These are phyloP conservation scores for Meyerozyma athensensis DNA, from an alignment of 1,139 yeast species.

Conservation along the genomic window DNA sequence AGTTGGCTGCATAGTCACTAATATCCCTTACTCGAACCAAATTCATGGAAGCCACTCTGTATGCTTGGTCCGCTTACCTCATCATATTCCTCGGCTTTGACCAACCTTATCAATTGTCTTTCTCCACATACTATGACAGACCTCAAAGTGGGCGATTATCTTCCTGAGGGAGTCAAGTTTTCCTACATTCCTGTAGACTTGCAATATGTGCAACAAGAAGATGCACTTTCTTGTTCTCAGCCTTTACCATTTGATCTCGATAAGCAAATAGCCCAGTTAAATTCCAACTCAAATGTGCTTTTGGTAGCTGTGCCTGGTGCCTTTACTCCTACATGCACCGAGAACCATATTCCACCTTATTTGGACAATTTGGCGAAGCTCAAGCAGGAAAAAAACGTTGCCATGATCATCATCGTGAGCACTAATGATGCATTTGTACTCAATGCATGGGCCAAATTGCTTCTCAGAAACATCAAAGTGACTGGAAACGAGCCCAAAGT, in stretches of 20 bases:
- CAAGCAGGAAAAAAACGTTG: slow-evolving; percentile 18
- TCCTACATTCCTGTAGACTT: slow-evolving; percentile 24
- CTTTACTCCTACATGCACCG: slow-evolving; percentile 29
- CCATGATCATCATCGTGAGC: slow-evolving; percentile 19
- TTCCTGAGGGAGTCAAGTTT: slow-evolving; percentile 22
- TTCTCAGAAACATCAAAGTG: slow-evolving; percentile 15
- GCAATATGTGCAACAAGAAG: slow-evolving; percentile 12
- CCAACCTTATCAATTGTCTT: no score
- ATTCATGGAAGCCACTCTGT: no score
- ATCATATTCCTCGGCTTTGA: no score
- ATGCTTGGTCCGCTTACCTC: no score
- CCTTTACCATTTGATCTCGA: slow-evolving; percentile 23
- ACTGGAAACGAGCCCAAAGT: slow-evolving; percentile 15
- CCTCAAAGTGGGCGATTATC: slow-evolving; percentile 16
- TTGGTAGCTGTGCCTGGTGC: slow-evolving; percentile 29
- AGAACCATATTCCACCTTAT: slow-evolving; percentile 26
- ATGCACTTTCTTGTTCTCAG: slow-evolving; percentile 21
- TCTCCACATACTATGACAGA: slow-evolving; percentile 2
- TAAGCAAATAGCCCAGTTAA: slow-evolving; percentile 15
- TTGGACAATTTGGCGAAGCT: slow-evolving; percentile 18
- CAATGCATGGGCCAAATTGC: slow-evolving; percentile 30
- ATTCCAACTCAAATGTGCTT: slow-evolving; percentile 16
- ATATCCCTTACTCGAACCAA: no score
- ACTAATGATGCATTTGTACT: slow-evolving; percentile 28
- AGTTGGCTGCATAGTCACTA: no score